These are phyloP conservation scores for Vitis hybrid DNA, from an alignment of 177 flowering plant species.

Conservation along the genomic window DNA sequence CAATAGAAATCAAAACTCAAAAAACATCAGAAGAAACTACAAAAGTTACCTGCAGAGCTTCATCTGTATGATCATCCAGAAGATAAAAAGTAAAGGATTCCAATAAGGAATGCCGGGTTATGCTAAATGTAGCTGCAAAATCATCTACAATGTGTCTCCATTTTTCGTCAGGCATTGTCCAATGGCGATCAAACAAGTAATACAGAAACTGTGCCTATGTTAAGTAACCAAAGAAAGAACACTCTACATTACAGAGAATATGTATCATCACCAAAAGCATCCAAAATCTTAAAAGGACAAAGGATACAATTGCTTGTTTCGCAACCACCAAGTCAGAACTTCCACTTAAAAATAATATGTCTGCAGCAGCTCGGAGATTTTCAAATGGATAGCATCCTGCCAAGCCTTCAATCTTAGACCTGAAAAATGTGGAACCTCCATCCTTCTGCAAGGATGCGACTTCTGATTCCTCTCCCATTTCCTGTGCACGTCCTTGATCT, in stretches of 20 bases:
- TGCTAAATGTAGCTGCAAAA: slow-evolving; percentile 78
- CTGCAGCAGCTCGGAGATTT: slow-evolving; percentile 74
- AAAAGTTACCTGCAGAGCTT: slow-evolving; percentile 71
- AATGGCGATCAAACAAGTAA: slow-evolving; percentile 88
- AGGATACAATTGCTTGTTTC: slow-evolving; percentile 97
- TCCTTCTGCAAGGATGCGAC: slow-evolving; percentile 53
- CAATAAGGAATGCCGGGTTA: slow-evolving; percentile 69
- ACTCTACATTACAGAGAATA: not conserved
- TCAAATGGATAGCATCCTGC: slow-evolving; percentile 82
- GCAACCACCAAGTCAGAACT: slow-evolving; percentile 88
- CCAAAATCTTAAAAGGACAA: slow-evolving; percentile 1
- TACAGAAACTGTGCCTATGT: slow-evolving; percentile 67
- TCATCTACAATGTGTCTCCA: slow-evolving; percentile 81
- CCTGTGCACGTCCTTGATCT: slow-evolving; percentile 38
- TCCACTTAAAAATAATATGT: slow-evolving; percentile 79
- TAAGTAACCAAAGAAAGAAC: slow-evolving; percentile 37
- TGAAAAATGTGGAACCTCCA: slow-evolving; percentile 36
- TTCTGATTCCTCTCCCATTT: slow-evolving; percentile 39
- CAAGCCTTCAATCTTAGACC: slow-evolving; percentile 57
- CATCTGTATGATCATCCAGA: slow-evolving; percentile 78
- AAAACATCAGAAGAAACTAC: not conserved
- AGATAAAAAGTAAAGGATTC: slow-evolving; percentile 88
- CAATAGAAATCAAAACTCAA: not conserved
- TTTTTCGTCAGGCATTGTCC: slow-evolving; percentile 64
- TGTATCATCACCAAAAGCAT: not conserved